Evolutionary conservation across 2,329 filamentous ascomycete species (phyloP), one percentile per base, ranked within the genome.

Genomic region (Fusarium staphyleae): DNA sequence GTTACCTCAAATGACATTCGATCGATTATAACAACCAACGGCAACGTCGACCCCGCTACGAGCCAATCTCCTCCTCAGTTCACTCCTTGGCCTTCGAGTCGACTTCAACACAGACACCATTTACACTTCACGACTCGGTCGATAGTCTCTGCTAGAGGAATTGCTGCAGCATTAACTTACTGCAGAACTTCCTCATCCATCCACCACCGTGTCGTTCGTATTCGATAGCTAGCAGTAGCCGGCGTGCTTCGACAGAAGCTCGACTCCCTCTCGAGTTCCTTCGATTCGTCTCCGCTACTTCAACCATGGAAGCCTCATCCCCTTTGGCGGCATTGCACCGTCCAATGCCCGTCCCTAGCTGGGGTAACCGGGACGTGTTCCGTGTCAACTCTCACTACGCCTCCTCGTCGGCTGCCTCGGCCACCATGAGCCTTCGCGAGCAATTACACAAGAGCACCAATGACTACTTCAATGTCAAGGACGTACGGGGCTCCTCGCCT

Each of bases 311-410:
- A 77, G 88, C 90, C 62, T 97, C 93, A 36, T 98, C 95, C 68
- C 95, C 95, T 39, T 78, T 98, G 71, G 93, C 93, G 74, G 92
- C 93, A 51, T 90, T 98, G 87, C 91, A 92, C 78, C 91, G 81
- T 84, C 76, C 77, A 82, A 75, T 78, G 85, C 77, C 77, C 78
- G 60, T 74, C 28, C 86, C 66, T 74, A 81, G 69, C 85, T 93
- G 84, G 87, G 78, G 71, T 63, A 72, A 71, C 64, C 72, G 70
- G 58, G 82, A 85, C 62, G 71, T 85, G 62, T 85, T 84, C 69
- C 78, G 77, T 42, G 73, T 79, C 22, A 78, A 78, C 61, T 67
- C 78, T 48, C 78, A 79, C 55, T 74, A 75, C 74, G 80, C 75
- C 71, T 81, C 72, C 71, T 79, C 75, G 48, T 76, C 79, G 33